Evolutionary conservation across 306 rosid species (phyloP), one percentile per base, ranked within the genome.

Genomic region (Acacia crassicarpa): DNA sequence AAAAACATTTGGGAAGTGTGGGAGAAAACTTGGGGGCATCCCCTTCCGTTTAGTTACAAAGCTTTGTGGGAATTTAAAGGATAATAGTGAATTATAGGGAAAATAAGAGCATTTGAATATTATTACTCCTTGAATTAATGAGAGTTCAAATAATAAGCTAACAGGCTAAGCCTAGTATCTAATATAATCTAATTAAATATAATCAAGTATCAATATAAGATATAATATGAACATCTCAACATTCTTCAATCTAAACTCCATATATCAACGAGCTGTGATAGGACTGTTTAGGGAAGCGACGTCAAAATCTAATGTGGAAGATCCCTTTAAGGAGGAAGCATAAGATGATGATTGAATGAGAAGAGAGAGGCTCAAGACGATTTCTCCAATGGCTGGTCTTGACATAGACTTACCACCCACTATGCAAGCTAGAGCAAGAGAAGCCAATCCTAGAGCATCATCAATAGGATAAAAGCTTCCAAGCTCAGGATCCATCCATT

Each of bases 401-500:
- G 49, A 19, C 48, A 19, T 38, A 19, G 46, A 67, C 73, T 38
- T 40, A 4, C 41, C 30, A 4, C 41, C 49, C 73, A 38, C 49
- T 6, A 20, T 67, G 49, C 49, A 38, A 67, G 46, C 9, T 49
- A 67, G 2, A 8, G 73, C 48, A 9, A 69, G 51, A 41, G 74
- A 69, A 17, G 74, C 74, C 74, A 69, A 10, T 17, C 32, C 46
- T 11, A 69, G 74, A 41, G 74, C 73, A 69, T 69, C 74, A 69
- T 22, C 53, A 69, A 69, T n/a, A 32, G 74, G 74, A 69, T 69
- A 69, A 20, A 69, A 69, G 53, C 74, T 69, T n/a, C 74, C 74
- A n/a, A 69, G 74, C 74, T 41, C 5, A 69, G 74, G 74, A 43
- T 69, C 53, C 53, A 69, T 69, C 74, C 74, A 43, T 69, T 69